Evolutionary conservation across 2,329 filamentous ascomycete genomes (phyloP), one percentile per base, ranked within the genome.

Genomic region (Aspergillus spinulosporus): DNA sequence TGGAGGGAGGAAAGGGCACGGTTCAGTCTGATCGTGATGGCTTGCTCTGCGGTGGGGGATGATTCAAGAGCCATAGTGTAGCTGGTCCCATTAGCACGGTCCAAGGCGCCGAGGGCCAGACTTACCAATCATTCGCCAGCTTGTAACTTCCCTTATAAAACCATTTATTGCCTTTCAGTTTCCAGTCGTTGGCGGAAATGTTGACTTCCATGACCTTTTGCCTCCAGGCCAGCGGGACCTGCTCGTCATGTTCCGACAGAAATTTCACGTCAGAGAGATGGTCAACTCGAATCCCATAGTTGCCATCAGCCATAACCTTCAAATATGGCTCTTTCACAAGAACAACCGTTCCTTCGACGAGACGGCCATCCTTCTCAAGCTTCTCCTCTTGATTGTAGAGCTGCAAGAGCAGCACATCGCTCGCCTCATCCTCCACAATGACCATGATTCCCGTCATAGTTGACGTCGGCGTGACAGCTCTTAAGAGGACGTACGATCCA

Each of bases 321-420:
- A 84, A 75, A 61, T 77, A 84, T 0, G 82, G 81, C 55, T 84
- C 82, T 58, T 84, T 85, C 32, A 85, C 51, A 29, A 84, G 62
- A 8, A 76, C 71, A 0, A 77, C 62, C 9, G 66, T 68, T 1
- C 70, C 68, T 4, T 67, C 52, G 0, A 62, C 56, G 2, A 83
- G 49, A 0, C 75, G 62, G 4, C 77, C 65, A 3, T 72, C 59
- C 0, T 64, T 64, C 2, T 73, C 61, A 0, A 75, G 65, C 1
- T 71, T 56, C 1, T 65, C 56, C 5, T 73, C 74, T 40, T 79
- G 76, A 45, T 80, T 70, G 55, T 78, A 74, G 0, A 80, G 60
- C 54, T 77, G 68, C 1, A 80, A 60, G 21, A 72, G 6, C 1
- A 75, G 51, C 1, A 70, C 71, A 0, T 67, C 72, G 1, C 66